Percentiles rank a stretch among this genome's conserved stretches.
These are phyloP conservation scores for Tricholoma bakamatsutake DNA, from an alignment of 768 basidiomycete species.

Conservation along the genomic window DNA sequence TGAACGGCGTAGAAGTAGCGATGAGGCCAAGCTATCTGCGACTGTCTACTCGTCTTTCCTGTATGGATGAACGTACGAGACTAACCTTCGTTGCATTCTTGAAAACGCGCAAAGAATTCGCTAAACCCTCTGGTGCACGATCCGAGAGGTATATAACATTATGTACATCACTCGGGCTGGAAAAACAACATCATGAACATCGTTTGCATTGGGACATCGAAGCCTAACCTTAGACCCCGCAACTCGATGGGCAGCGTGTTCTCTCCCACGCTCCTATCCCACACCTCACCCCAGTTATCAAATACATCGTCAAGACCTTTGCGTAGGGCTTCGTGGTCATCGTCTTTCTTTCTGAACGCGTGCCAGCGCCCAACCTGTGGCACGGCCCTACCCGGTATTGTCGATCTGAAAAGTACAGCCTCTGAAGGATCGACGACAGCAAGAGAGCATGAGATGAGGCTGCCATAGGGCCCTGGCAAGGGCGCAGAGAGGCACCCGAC, in stretches of 20 bases:
- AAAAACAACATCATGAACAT: background rate
- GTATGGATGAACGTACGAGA: background rate
- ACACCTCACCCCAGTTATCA: conserved; percentile 46
- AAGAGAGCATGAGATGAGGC: conserved; percentile 47
- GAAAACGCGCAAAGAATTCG: conserved; percentile 36
- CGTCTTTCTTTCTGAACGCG: conserved; percentile 40
- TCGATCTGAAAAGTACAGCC: conserved; percentile 54
- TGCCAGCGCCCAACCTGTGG: conserved; percentile 73
- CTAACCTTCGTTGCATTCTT: conserved; percentile 45
- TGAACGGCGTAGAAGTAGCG: conserved; percentile 72
- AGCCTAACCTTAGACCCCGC: conserved; percentile 29
- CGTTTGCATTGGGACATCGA: background rate
- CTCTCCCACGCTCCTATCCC: conserved; percentile 29
- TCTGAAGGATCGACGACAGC: conserved; percentile 41
- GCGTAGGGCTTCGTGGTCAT: background rate
- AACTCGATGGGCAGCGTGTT: conserved; percentile 34
- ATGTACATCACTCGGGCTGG: conserved; percentile 25
- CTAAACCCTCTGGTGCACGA: conserved; percentile 49
- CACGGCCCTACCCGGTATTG: conserved; percentile 50
- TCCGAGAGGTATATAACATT: conserved; percentile 54
- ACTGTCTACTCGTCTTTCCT: background rate
- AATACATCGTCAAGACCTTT: conserved; percentile 14
- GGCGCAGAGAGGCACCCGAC: conserved; percentile 63
- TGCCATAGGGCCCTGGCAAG: conserved; percentile 22
- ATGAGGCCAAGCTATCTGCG: conserved; percentile 53